Evolutionary conservation across 345 rosid species (phyloP).

Genomic region (Boechera stricta): DNA sequence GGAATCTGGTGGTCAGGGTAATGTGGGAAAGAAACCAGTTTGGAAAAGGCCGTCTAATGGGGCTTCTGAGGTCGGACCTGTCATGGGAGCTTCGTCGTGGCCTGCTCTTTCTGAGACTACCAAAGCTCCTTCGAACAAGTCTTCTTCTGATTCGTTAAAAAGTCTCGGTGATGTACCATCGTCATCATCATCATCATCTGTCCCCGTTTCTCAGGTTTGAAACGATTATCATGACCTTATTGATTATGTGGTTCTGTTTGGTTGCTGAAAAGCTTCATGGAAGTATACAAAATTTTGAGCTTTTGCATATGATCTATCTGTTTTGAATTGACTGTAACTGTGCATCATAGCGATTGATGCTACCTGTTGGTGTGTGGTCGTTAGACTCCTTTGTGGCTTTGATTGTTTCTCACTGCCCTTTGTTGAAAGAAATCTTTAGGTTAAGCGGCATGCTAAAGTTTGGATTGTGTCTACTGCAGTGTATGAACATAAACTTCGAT

Average conservation of each 20-base stretch:
- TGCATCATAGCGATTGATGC: background rate
- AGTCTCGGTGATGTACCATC: conserved; percentile 42
- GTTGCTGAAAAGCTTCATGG: background rate
- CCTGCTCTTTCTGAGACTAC: conserved; percentile 58
- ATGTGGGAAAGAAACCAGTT: conserved; percentile 68
- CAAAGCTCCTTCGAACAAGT: conserved; percentile 50
- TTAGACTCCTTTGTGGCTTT: conserved; percentile 9
- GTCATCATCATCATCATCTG: background rate
- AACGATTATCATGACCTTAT: background rate
- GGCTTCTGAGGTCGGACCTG: conserved; percentile 56
- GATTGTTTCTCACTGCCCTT: conserved; percentile 14
- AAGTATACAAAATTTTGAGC: background rate
- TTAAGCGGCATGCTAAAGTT: background rate
- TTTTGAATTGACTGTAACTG: conserved; percentile 13
- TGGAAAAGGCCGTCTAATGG: conserved; percentile 81
- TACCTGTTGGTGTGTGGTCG: conserved; percentile 4
- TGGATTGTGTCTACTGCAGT: conserved; percentile 18
- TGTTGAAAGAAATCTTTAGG: conserved; percentile 9
- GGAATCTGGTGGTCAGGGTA: conserved; percentile 46
- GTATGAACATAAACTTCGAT: background rate
- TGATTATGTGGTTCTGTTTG: background rate
- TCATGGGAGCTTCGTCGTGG: conserved; percentile 50
- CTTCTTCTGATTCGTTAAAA: conserved; percentile 47
- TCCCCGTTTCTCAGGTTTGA: conserved; percentile 39
- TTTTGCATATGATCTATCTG: conserved; percentile 13